Evolutionary conservation across 1,284 basidiomycete species (phyloP), one percentile per base, ranked within the genome.

Genomic region (Cutaneotrichosporon daszewskae): DNA sequence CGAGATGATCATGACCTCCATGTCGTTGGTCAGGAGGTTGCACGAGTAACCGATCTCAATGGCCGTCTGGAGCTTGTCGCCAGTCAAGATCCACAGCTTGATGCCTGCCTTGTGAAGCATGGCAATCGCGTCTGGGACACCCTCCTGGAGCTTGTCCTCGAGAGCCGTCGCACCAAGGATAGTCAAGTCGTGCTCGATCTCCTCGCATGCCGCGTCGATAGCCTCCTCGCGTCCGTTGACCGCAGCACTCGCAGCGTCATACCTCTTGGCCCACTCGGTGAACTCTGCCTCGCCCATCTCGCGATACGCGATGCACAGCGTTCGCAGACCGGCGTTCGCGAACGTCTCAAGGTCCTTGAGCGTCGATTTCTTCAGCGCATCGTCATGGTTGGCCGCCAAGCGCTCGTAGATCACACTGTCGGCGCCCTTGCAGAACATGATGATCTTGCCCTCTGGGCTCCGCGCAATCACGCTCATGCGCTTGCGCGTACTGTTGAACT

Each of bases 1-100:
- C 0, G 88, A 90, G 27, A 97, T 76, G 61, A 97, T 97, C 89
- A 97, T 96, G 51, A 96, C 76, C 54, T 96, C 91, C 73, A 75
- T 94, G 50, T 85, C 81, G 63, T 78, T 83, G 71, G 91, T 92
- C 51, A 95, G 78, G 12, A 95, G 74, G 65, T 94, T 94, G 72
- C 91, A 95, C 58, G 84, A 83, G 77, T 89, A 91, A 23, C 84
- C 84, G 49, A 97, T 97, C 68, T 97, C 92, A 63, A 97, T 96
- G 16, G 92, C 92, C 3, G 92, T 97, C 71, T 97, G 92, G 1
- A 96, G 77, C 72, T 97, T 97, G 74, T 97, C 92, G 37, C 91
- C 91, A 80, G 66, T 59, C 9, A 64, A 44, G 29, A 66, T 64
- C 92, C 94, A 98, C 3, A 98, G 72, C 72, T 96, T 97, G 75